A percentile compares a stretch with the other conserved stretches of the same genome.
These are phyloP conservation scores for Agapanthus africanus DNA, from an alignment of 106 monocot species.

Conservation along the genomic window DNA sequence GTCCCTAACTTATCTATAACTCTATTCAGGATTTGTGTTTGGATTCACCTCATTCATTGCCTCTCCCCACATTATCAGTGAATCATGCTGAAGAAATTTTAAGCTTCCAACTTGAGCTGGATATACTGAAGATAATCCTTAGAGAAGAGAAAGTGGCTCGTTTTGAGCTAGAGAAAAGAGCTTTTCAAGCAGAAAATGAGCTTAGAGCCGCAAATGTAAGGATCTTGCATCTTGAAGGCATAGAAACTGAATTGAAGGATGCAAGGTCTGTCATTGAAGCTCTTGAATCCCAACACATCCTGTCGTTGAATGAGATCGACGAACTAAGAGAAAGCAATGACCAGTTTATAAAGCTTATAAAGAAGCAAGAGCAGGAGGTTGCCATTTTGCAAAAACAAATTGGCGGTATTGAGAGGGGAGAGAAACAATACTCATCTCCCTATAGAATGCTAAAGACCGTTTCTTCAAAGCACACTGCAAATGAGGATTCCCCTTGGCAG, in stretches of 20 bases:
- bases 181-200: constrained; percentile 14
- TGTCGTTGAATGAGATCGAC: constrained; percentile 55
- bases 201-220: constrained; percentile 24
- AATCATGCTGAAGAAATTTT: constrained; percentile 44
- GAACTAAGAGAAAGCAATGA: constrained; percentile 32
- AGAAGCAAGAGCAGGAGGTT: constrained; percentile 42
- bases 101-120: constrained; percentile 75
- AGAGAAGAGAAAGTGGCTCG: constrained; percentile 56
- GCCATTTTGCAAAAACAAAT: constrained; percentile 26
- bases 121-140: constrained; percentile 72
- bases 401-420: constrained; percentile 14
- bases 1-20: background rate
- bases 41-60: constrained; percentile 1
- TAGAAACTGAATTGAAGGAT: constrained; percentile 41
- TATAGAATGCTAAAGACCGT: constrained; percentile 9
- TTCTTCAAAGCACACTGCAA: constrained; percentile 18
- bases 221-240: constrained; percentile 22
- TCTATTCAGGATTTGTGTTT: constrained; percentile 37
- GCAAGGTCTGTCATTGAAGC: constrained; percentile 69
- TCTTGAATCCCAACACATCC: constrained; percentile 64
- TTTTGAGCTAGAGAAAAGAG: constrained; percentile 35
- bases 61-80: background rate
- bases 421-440: constrained; percentile 6
- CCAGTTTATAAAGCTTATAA: constrained; percentile 15
- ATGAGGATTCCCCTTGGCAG: constrained; percentile 46